phyloP scores from a whole-genome alignment of 108 stramenopile species.

The Fragilaria radians region DNA sequence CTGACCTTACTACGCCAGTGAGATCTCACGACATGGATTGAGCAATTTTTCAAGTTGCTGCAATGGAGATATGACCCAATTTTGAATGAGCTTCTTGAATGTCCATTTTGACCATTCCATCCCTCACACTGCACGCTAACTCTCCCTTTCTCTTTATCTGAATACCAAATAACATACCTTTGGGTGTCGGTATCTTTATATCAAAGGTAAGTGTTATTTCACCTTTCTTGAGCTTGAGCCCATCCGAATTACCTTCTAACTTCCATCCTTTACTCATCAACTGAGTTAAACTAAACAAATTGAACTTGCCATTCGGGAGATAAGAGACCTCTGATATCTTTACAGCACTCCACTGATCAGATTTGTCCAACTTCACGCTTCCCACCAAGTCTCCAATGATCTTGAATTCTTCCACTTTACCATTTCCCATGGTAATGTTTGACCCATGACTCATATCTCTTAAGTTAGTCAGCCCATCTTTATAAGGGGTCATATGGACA shows the following conservation, averaged over 20 bases:
- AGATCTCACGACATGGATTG: constrained; percentile 12
- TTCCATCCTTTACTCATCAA: constrained; percentile 20
- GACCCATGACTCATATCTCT: not conserved
- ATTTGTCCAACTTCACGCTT: constrained; percentile 2
- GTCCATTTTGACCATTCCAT: too few species aligned
- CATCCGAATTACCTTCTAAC: constrained; percentile 15
- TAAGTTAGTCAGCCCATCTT: not conserved
- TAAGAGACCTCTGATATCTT: not conserved
- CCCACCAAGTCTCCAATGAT: constrained; percentile 1
- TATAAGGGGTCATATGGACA: not conserved
- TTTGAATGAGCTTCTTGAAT: constrained; percentile 16
- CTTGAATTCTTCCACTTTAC: not conserved
- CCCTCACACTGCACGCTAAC: too few species aligned
- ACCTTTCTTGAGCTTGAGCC: constrained; percentile 17
- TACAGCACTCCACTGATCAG: not conserved
- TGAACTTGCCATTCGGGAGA: too few species aligned
- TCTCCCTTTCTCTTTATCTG: not conserved
- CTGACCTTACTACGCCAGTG: constrained; percentile 16
- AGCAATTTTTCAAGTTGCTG: constrained; percentile 9
- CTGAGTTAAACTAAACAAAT: constrained; percentile 10
- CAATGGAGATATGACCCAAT: constrained; percentile 15
- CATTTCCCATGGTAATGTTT: constrained; percentile 7
- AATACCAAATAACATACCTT: constrained; percentile 7
- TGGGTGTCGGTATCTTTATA: constrained; percentile 25
- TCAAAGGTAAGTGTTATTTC: constrained; percentile 17